Base-by-base conservation (phyloP, 2,329 filamentous ascomycete genomes). In the Cercospora citrullina region DNA sequence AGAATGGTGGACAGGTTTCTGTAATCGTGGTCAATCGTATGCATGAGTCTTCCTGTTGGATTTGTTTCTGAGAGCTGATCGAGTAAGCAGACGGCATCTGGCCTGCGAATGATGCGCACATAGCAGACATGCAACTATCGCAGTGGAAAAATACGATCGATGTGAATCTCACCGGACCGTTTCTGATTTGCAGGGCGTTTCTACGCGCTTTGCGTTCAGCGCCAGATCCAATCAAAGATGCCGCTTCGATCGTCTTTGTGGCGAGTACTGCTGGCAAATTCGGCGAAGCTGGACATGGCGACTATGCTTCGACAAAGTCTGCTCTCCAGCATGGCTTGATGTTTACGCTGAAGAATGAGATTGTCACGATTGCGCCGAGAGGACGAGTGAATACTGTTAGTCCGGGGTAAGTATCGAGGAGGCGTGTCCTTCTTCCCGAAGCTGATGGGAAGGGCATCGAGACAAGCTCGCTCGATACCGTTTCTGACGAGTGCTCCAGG, bases 11-110 rank as follows among this genome's bases (percentile, higher is more conserved):
- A 31, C 72, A 75, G 12, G 78, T 81, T 4, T 77, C 80, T 69
- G 77, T 80, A 5, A 76, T 82, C 2, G 75, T 81, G 51, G 79
- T 81, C 66, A 81, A 81, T 65, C 80, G 80, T 62, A 26, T 18
- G 60, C 16, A 18, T 16, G 3, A 4, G 16, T 5, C 28, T 48
- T 23, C 16, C 42, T 4, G 31, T 31, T 31, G 60, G 2, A 21
- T 12, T 10, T 60, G 33, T 8, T 18, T 26, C 58, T 28, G n/a
- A 51, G 10, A 28, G 53, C 21, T 53, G 18, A 58, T 58, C 8
- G 21, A 33, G 31, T 62, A 3, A 23, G 23, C 28, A 62, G 60
- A 57, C 28, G 45, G 48, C 57, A 31, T 42, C 21, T 57, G 48
- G 62, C 62, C 53, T 5, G 23, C 28, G 9, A 57, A 58, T 18